phyloP scores from a whole-genome alignment of 2,329 filamentous ascomycete genomes.

The Talaromyces sp. region DNA sequence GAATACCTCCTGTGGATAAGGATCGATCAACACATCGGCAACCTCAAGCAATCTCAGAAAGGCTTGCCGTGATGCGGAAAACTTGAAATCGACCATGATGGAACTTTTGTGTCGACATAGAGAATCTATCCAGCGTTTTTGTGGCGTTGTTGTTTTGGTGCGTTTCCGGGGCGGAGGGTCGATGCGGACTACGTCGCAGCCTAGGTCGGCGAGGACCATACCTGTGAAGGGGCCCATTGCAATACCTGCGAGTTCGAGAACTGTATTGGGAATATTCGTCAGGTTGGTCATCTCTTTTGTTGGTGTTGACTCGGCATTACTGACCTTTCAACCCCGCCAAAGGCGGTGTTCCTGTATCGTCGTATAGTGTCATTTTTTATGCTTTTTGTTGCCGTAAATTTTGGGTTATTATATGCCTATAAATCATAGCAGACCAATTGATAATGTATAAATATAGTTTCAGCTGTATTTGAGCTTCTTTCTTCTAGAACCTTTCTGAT shows the following conservation, averaged over 20 bases:
- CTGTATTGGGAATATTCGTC: neutral
- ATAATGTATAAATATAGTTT: neutral
- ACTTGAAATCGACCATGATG: constrained; percentile 12
- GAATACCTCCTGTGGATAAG: constrained; percentile 5
- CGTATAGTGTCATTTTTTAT: constrained; percentile 1
- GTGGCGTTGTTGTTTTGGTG: neutral
- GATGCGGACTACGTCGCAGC: constrained; percentile 17
- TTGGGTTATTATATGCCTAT: neutral
- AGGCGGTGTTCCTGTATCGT: constrained; percentile 4
- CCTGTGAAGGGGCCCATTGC: constrained; percentile 15
- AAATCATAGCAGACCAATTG: neutral
- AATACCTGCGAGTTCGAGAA: constrained; percentile 13
- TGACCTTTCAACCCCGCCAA: constrained; percentile 17
- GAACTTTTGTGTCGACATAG: constrained; percentile 17
- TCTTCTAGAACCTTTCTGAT: neutral
- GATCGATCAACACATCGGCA: constrained; percentile 15
- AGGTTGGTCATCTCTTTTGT: neutral
- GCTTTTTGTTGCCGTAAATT: neutral
- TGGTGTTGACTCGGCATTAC: neutral
- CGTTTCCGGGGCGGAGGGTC: neutral
- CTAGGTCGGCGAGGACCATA: constrained; percentile 17
- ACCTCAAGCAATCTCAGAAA: constrained; percentile 12
- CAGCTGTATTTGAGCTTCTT: neutral
- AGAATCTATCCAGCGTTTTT: constrained; percentile 12
- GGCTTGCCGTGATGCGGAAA: constrained; percentile 6